Conservation (phyloP, 768 basidiomycete species). For the Boletus bicolor region DNA sequence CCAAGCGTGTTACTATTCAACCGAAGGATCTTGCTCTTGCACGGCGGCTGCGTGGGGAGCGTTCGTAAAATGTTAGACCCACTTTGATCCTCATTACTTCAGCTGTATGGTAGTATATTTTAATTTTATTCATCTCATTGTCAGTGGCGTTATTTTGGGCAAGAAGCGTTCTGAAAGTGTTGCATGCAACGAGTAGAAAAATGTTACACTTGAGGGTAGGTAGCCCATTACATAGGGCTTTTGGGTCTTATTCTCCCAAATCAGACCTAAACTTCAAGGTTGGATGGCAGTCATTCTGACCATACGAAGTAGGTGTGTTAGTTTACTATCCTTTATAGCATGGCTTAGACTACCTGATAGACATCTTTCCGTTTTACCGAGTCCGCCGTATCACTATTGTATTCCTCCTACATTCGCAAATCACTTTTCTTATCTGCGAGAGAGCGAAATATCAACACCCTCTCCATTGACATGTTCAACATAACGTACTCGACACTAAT, state of each 20-base stretch:
- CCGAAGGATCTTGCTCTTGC: conserved; percentile 85
- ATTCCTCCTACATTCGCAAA: not conserved
- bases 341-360: too few species aligned
- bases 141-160: too few species aligned
- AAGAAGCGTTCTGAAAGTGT: not conserved
- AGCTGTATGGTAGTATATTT: conserved; percentile 29
- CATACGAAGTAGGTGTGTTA: not conserved
- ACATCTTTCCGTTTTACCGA: too few species aligned
- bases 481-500: not conserved
- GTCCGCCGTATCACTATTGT: too few species aligned
- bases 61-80: conserved; percentile 16
- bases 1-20: conserved; percentile 82
- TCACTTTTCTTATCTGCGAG: conserved; percentile 33
- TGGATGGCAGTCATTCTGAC: too few species aligned
- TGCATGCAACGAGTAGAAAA: not conserved
- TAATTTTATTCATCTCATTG: conserved; percentile 2
- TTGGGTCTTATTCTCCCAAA: too few species aligned
- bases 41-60: conserved; percentile 72
- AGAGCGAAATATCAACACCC: too few species aligned
- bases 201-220: not conserved
- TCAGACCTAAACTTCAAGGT: too few species aligned
- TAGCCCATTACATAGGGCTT: not conserved
- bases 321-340: conserved; percentile 11
- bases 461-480: too few species aligned
- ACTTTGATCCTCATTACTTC: not conserved